Evolutionary conservation across 1,284 basidiomycete genomes (phyloP).

Genomic region (Cronartium quercuum): DNA sequence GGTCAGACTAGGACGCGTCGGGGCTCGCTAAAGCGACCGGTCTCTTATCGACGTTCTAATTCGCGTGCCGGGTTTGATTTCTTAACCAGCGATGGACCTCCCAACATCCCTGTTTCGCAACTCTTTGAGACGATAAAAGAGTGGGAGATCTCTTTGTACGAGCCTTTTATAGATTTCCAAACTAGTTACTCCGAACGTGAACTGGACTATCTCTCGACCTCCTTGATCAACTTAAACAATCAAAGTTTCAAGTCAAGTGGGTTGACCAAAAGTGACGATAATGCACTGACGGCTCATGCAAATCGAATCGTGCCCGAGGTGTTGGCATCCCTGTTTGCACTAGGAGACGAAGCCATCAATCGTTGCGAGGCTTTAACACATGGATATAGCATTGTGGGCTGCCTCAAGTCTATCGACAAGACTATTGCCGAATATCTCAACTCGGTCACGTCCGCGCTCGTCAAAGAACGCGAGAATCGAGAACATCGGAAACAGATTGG

Average conservation of each 20-base stretch:
- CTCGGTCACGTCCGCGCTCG: conserved; percentile 53
- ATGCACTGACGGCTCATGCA: conserved; percentile 23
- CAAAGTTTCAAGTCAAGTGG: background rate
- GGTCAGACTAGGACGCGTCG: background rate
- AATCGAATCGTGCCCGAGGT: conserved; percentile 51
- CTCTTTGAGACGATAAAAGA: conserved; percentile 45
- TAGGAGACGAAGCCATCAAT: conserved; percentile 69
- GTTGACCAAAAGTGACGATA: background rate
- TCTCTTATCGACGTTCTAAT: conserved; percentile 8
- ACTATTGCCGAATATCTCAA: conserved; percentile 65
- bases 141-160: conserved; percentile 84
- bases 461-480: conserved; percentile 39
- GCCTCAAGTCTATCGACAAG: conserved; percentile 66
- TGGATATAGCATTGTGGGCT: conserved; percentile 69
- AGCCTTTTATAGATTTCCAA: conserved; percentile 84
- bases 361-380: conserved; percentile 75
- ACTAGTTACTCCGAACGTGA: conserved; percentile 72
- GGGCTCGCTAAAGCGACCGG: conserved; percentile 19
- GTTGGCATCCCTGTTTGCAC: conserved; percentile 63
- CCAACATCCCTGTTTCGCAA: conserved; percentile 28
- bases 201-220: conserved; percentile 60
- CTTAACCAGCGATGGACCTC: background rate
- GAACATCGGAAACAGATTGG: conserved; percentile 1
- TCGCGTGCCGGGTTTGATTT: conserved; percentile 10
- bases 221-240: conserved; percentile 49